Conservation (phyloP, 1,284 basidiomycete species). For the Cystobasidium slooffiae region DNA sequence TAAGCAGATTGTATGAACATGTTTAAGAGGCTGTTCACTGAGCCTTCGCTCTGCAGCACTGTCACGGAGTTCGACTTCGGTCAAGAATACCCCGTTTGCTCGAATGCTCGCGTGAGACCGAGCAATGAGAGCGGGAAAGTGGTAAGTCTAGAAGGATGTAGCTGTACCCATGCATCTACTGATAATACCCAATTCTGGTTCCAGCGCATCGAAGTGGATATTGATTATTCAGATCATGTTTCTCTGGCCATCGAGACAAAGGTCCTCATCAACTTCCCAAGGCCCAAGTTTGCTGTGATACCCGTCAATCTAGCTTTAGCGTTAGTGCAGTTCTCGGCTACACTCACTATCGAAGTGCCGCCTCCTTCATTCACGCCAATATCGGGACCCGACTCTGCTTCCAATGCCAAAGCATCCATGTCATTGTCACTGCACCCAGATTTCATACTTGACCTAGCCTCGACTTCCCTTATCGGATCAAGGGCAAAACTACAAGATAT, state of each 20-base stretch:
- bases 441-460: conserved; percentile 63
- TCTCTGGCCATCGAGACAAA: conserved; percentile 63
- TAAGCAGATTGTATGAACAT: conserved; percentile 2
- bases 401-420: conserved; percentile 56
- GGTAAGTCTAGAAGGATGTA: conserved; percentile 53
- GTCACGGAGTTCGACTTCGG: conserved; percentile 64
- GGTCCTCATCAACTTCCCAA: conserved; percentile 64
- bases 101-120: conserved; percentile 63
- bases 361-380: conserved; percentile 53
- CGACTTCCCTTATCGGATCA: conserved; percentile 62
- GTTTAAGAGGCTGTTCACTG: no score
- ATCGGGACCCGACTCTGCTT: conserved; percentile 43
- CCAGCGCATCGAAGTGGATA: conserved; percentile 62
- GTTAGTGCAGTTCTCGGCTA: conserved; percentile 63
- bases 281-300: conserved; percentile 63
- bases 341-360: conserved; percentile 49
- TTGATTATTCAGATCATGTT: conserved; percentile 63
- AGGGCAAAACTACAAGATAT: conserved; percentile 65
- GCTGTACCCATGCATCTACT: neutral
- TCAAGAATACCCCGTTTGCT: conserved; percentile 61
- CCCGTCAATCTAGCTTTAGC: conserved; percentile 63
- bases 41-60: conserved; percentile 57
- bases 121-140: conserved; percentile 62
- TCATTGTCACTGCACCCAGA: conserved; percentile 64
- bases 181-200: neutral